phyloP scores from a whole-genome alignment of 2,329 filamentous ascomycete species.

The Elsinoe perseae region DNA sequence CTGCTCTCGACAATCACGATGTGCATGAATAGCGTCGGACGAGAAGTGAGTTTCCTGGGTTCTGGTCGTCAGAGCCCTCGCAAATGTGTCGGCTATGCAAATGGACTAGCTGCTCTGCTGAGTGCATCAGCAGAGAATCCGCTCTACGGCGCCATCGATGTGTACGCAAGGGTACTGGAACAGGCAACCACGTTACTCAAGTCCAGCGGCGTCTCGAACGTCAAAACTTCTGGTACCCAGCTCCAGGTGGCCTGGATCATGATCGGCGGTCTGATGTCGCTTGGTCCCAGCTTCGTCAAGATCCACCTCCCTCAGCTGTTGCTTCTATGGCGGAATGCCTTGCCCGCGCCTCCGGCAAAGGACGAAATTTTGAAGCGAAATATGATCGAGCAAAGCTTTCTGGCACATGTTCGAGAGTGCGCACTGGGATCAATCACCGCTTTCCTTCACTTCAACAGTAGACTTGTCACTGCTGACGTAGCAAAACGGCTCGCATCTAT shows the following conservation, averaged over 20 bases:
- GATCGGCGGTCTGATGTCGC: conserved; percentile 90
- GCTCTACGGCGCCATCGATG: conserved; percentile 88
- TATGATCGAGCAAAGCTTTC: conserved; percentile 80
- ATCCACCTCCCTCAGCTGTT: conserved; percentile 93
- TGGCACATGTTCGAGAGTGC: conserved; percentile 91
- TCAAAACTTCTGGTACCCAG: conserved; percentile 85
- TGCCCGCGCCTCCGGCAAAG: conserved; percentile 88
- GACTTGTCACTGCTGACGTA: conserved; percentile 84
- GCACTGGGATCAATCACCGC: conserved; percentile 84
- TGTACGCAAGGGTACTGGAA: conserved; percentile 82
- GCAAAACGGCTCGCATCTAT: conserved; percentile 87
- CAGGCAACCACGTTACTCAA: conserved; percentile 91
- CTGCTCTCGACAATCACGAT: conserved; percentile 85
- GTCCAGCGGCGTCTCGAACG: conserved; percentile 80
- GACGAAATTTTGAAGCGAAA: conserved; percentile 81
- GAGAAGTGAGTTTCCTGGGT: conserved; percentile 72
- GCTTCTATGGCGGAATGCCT: conserved; percentile 91
- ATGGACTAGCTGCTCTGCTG: conserved; percentile 81
- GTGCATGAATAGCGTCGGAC: conserved; percentile 88
- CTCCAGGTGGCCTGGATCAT: conserved; percentile 97
- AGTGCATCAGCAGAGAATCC: conserved; percentile 84
- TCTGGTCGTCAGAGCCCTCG: conserved; percentile 70
- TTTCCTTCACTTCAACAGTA: conserved; percentile 88
- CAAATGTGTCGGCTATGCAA: conserved; percentile 81
- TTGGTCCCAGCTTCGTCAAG: conserved; percentile 97